Evolutionary conservation across 2,329 filamentous ascomycete genomes (phyloP), one percentile per base, ranked within the genome.

Genomic region (Penicillium sp.): DNA sequence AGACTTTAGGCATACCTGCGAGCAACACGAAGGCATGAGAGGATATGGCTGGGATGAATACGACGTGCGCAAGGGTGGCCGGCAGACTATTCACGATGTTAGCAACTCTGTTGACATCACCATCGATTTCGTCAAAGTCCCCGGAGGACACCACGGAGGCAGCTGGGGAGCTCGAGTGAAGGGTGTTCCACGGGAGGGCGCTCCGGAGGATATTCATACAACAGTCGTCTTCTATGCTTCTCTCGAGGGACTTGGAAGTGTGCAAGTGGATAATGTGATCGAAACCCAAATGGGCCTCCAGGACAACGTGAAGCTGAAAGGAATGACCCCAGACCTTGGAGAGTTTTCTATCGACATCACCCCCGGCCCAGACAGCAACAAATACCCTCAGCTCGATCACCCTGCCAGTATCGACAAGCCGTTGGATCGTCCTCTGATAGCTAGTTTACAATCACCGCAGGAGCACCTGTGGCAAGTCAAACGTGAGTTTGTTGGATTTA

Each of bases 21-120:
- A 97, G 73, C 94, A 99, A 72, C 84, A 94, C 71, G 91, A 95
- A 71, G 89, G 89, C 62, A 96, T 99, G 82, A 88, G 85, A 48
- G 93, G 93, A 56, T 99, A 99, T 72, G 94, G 94, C 60, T 99
- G 94, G 94, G 92, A 97, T 66, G 90, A 96, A 71, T 99, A 95
- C 72, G 94, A 99, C 74, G 87, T 91, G 21, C 83, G 94, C 57
- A 88, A 82, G 56, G 94, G 94, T 60, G 94, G 94, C 56, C 81
- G 89, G 21, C 91, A 99, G 74, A 89, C 89, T 0, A 93, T 99
- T 59, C 91, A 95, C 68, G 94, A 99, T 71, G 86, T 87, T 54
- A 88, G 84, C 49, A 99, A 99, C 74, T 83, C 83, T 57, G 82
- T 99, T 63, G 92, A 97, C 74, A 83, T 99, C 61, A 95, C 89